Evolutionary conservation across 257 asterid species (phyloP), one percentile per base, ranked within the genome.

Genomic region (Marsdenia floribunda): DNA sequence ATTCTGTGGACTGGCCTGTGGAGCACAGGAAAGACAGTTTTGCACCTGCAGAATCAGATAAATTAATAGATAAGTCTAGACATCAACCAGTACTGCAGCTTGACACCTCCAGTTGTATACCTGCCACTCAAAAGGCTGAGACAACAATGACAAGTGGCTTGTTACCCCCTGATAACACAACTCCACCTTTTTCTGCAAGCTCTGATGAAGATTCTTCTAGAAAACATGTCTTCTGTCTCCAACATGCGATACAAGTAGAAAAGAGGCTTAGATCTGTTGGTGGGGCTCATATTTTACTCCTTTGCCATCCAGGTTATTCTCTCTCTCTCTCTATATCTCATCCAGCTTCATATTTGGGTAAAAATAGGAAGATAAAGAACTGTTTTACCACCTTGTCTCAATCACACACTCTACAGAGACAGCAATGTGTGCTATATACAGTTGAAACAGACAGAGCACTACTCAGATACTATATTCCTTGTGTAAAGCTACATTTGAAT

Each of bases 251-350:
- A 52, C 93, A 90, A 86, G 97, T 92, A 69, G 87, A 90, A 67
- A 85, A 88, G 70, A 84, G 78, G 81, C 97, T 95, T 82, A 86
- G 86, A 63, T 67, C 77, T 65, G 63, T 95, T 77, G 99, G 99
- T 64, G 99, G 99, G n/a, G 93, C 88, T 54, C 89, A 78, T 52
- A 82, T 95, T 83, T 82, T 87, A 70, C 96, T 95, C 44, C 87
- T 89, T 78, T 95, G 99, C 85, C 99, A 95, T 82, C 98, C 99
- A 81, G 99, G 99, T 92, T 80, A 83, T 89, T 65, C 80, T 57
- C 19, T 78, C 44, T 60, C 40, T 64, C 19, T 37, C 24, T 47
- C 53, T n/a, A n/a, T n/a, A n/a, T 71, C 46, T 24, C 18, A 15
- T 37, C 70, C 52, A 7, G 8, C 37, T 65, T 38, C 50, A 65